Conservation (phyloP, 306 rosid species). For the Quercus ilex region DNA sequence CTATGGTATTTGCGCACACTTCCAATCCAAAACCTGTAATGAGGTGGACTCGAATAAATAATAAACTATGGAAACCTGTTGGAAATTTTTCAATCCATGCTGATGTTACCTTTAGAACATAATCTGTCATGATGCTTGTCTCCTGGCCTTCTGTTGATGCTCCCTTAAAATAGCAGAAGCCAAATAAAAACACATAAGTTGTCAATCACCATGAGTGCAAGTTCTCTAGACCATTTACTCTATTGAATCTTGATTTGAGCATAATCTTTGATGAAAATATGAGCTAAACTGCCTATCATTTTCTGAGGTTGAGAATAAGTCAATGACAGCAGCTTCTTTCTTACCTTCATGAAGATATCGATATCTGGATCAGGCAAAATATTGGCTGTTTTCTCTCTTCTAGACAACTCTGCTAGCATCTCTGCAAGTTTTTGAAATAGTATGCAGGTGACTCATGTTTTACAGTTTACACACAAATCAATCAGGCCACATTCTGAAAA, state of each 20-base stretch:
- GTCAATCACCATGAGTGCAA: too few relatives aligned
- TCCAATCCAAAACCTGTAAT: constrained; percentile 38
- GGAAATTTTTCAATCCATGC: background rate
- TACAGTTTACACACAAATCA: too few relatives aligned
- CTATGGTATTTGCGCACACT: constrained; percentile 40
- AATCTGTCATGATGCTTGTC: constrained; percentile 34
- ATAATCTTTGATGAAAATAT: too few relatives aligned
- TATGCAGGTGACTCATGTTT: background rate
- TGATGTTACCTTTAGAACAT: constrained; percentile 34
- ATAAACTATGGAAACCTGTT: background rate
- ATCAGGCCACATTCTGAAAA: too few relatives aligned
- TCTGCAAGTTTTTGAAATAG: constrained; percentile 21
- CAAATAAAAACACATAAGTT: background rate
- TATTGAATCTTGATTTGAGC: too few relatives aligned
- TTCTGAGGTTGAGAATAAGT: too few relatives aligned
- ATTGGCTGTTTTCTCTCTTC: constrained; percentile 42
- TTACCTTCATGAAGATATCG: constrained; percentile 51
- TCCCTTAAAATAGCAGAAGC: constrained; percentile 21
- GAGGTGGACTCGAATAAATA: background rate
- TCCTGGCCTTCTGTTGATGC: constrained; percentile 31
- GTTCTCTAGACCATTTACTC: too few relatives aligned
- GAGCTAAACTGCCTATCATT: too few relatives aligned
- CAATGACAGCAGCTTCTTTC: background rate
- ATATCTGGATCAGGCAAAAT: constrained; percentile 53
- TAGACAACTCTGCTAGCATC: constrained; percentile 40